Percentiles rank a stretch among this genome's conserved stretches.
Evolutionary conservation across 1,284 basidiomycete genomes (phyloP).

Genomic region (Irpex sp.): DNA sequence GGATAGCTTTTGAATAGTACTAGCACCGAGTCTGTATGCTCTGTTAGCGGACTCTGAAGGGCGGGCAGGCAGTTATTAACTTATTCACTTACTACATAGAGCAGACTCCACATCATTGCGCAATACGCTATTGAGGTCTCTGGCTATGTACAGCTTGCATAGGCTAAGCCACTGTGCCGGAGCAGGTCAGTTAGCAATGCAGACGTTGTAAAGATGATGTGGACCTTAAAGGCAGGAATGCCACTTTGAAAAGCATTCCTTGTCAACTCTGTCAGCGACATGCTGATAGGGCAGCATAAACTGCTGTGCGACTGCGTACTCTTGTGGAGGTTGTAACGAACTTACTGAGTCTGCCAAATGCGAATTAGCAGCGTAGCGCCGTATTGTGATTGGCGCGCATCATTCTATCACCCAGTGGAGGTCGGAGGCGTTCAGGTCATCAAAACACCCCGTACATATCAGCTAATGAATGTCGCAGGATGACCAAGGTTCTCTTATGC

Average conservation of each 20-base stretch:
- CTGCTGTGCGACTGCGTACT: too few relatives aligned
- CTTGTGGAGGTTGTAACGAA: too few relatives aligned
- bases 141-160: slow-evolving; percentile 56
- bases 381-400: too few relatives aligned
- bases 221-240: slow-evolving; percentile 56
- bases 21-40: slow-evolving; percentile 57
- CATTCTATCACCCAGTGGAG: too few relatives aligned
- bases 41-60: slow-evolving; percentile 1
- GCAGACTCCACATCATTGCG: slow-evolving; percentile 27
- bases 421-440: too few relatives aligned
- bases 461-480: too few relatives aligned
- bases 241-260: slow-evolving; percentile 70
- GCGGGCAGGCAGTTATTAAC: slow-evolving; percentile 37
- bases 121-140: slow-evolving; percentile 28
- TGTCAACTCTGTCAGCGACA: slow-evolving; percentile 66
- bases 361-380: too few relatives aligned
- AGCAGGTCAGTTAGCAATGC: background rate
- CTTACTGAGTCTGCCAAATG: too few relatives aligned
- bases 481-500: too few relatives aligned
- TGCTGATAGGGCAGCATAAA: slow-evolving; percentile 19
- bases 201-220: slow-evolving; percentile 4
- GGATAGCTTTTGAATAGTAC: slow-evolving; percentile 62
- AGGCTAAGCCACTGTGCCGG: slow-evolving; percentile 56
- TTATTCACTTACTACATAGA: slow-evolving; percentile 30
- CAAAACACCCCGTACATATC: too few relatives aligned